Percentiles rank a stretch among this genome's conserved stretches.
Evolutionary conservation across 257 asterid species (phyloP).

Genomic region (Agastache rugosa): DNA sequence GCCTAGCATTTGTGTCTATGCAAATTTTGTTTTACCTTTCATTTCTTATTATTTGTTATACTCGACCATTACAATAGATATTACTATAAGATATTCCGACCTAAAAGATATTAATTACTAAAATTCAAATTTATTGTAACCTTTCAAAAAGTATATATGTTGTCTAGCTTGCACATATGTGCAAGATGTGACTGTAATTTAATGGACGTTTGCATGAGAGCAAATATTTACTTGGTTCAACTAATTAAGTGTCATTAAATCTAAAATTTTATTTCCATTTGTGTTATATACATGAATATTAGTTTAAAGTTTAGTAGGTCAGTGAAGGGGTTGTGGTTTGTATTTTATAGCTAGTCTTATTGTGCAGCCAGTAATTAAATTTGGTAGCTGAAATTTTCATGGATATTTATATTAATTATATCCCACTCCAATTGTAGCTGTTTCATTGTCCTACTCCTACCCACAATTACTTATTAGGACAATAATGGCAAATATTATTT

Average conservation of each 20-base stretch:
- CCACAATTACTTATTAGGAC: background rate
- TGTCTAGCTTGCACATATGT: no score
- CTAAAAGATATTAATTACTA: no score
- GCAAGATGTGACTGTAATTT: no score
- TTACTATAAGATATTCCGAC: no score
- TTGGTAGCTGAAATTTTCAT: slow-evolving; percentile 15
- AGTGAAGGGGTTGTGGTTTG: background rate
- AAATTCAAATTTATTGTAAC: no score
- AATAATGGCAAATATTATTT: slow-evolving; percentile 19
- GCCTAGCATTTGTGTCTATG: no score
- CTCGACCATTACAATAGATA: no score
- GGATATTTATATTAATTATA: background rate
- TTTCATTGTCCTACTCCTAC: slow-evolving; percentile 3
- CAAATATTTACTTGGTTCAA: background rate
- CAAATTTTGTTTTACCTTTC: no score
- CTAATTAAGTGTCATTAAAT: background rate
- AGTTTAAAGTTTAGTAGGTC: no score
- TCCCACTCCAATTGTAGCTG: slow-evolving; percentile 1
- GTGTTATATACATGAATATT: background rate
- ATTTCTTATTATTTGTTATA: no score
- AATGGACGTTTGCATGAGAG: no score
- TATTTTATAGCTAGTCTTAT: background rate
- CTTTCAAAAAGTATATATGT: no score
- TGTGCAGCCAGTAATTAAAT: background rate
- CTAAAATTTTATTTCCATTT: background rate